Conservation (phyloP, 2,329 filamentous ascomycete species). For the Purpureocillium lavendulum region DNA sequence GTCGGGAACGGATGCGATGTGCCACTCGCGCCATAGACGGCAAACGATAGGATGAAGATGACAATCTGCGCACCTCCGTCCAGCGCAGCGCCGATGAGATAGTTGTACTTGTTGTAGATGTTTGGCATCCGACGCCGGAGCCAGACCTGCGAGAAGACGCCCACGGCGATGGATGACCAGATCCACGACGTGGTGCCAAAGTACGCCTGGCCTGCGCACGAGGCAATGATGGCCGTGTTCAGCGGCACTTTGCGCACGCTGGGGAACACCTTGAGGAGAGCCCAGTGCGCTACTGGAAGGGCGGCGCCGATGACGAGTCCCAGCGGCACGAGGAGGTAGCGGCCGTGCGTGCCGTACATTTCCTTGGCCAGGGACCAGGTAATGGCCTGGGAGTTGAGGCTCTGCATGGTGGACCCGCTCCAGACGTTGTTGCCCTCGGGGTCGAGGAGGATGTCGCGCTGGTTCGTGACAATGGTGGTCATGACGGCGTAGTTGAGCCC, state of each 20-base stretch:
- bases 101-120: constrained; percentile 19
- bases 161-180: constrained; percentile 21
- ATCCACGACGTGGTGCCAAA: constrained; percentile 29
- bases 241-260: neutral
- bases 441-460: constrained; percentile 29
- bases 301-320: constrained; percentile 32
- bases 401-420: constrained; percentile 38
- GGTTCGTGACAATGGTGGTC: constrained; percentile 32
- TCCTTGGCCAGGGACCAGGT: constrained; percentile 26
- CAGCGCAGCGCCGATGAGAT: constrained; percentile 16
- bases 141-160: constrained; percentile 20
- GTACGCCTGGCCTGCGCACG: constrained; percentile 29
- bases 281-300: constrained; percentile 25
- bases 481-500: constrained; percentile 38
- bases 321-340: constrained; percentile 28
- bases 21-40: constrained; percentile 14
- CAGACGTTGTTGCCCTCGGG: constrained; percentile 34
- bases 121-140: constrained; percentile 13
- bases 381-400: constrained; percentile 28
- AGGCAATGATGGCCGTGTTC: constrained; percentile 21
- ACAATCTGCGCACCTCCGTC: constrained; percentile 17
- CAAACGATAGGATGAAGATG: constrained; percentile 18
- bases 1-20: constrained; percentile 11
- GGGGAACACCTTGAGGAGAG: constrained; percentile 20
- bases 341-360: constrained; percentile 29